phyloP scores from a whole-genome alignment of 768 basidiomycete species.

The Strobilomyces echinocephalus region DNA sequence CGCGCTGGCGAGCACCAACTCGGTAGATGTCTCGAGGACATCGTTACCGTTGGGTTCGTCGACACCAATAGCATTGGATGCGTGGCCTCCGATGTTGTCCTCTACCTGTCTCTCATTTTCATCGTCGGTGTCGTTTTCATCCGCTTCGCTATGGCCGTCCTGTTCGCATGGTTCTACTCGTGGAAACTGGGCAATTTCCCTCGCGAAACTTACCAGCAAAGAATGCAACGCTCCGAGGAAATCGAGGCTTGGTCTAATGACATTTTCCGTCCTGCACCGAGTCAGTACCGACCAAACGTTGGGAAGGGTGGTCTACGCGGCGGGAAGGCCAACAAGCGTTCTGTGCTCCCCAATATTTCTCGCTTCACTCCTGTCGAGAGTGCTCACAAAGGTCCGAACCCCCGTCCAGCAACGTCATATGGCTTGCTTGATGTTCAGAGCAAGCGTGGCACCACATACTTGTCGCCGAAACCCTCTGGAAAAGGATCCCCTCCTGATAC shows the following conservation, averaged over 20 bases:
- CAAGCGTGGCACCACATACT: slow-evolving; percentile 57
- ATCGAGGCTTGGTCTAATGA: slow-evolving; percentile 97
- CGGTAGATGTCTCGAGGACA: slow-evolving; percentile 81
- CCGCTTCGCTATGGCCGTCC: slow-evolving; percentile 93
- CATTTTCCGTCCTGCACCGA: slow-evolving; percentile 91
- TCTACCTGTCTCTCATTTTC: slow-evolving; percentile 93
- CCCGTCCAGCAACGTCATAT: slow-evolving; percentile 59
- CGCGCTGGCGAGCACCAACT: slow-evolving; percentile 64
- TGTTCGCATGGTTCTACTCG: slow-evolving; percentile 98
- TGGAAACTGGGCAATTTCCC: slow-evolving; percentile 93
- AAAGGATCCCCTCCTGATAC: slow-evolving; percentile 73
- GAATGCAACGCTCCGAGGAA: slow-evolving; percentile 82
- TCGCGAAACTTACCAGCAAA: slow-evolving; percentile 86
- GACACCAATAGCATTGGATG: slow-evolving; percentile 94
- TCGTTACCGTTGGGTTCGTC: slow-evolving; percentile 86
- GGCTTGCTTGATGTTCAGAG: slow-evolving; percentile 61
- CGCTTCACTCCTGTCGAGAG: slow-evolving; percentile 74
- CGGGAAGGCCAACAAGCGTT: slow-evolving; percentile 49
- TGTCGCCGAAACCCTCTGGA: slow-evolving; percentile 28
- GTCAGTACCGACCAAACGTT: slow-evolving; percentile 86
- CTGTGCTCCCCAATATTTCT: slow-evolving; percentile 62
- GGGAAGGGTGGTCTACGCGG: slow-evolving; percentile 58
- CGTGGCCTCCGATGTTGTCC: slow-evolving; percentile 90
- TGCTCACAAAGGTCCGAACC: slow-evolving; percentile 45
- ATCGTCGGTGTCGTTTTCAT: slow-evolving; percentile 96